Evolutionary conservation across 2,329 filamentous ascomycete species (phyloP).

Genomic region (Fusarium sp.): DNA sequence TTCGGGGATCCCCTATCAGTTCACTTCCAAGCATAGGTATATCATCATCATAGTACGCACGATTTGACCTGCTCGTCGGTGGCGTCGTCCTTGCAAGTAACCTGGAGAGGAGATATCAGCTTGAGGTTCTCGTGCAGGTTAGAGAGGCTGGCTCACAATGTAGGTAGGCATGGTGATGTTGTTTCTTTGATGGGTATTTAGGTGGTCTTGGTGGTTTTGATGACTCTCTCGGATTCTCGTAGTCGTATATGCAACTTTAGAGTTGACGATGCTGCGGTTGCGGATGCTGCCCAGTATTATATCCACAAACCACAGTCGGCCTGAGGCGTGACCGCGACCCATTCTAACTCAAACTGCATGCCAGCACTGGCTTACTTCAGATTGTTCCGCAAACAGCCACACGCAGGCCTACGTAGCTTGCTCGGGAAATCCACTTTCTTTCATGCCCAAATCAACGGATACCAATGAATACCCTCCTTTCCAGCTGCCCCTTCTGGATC

Average conservation of each 20-base stretch:
- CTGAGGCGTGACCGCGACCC: slow-evolving; percentile 43
- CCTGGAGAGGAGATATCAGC: slow-evolving; percentile 59
- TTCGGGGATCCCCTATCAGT: slow-evolving; percentile 7
- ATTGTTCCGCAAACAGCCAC: slow-evolving; percentile 6
- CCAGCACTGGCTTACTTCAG: neutral
- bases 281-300: slow-evolving; percentile 42
- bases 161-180: slow-evolving; percentile 63
- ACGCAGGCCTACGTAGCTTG: slow-evolving; percentile 21
- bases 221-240: slow-evolving; percentile 13
- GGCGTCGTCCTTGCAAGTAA: slow-evolving; percentile 81
- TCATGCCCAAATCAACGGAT: slow-evolving; percentile 1
- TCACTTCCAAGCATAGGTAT: neutral
- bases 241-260: slow-evolving; percentile 26
- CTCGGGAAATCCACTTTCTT: slow-evolving; percentile 24
- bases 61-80: slow-evolving; percentile 73
- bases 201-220: slow-evolving; percentile 7
- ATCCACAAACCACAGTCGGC: slow-evolving; percentile 24
- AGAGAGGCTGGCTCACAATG: slow-evolving; percentile 57
- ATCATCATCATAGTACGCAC: slow-evolving; percentile 56
- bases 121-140: neutral
- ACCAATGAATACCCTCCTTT: slow-evolving; percentile 30
- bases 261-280: slow-evolving; percentile 15
- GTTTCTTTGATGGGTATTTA: slow-evolving; percentile 10
- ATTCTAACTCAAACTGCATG: slow-evolving; percentile 19
- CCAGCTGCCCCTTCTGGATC: slow-evolving; percentile 16